Base-by-base conservation (phyloP, 1,284 basidiomycete genomes). In the Inonotus obliquus region DNA sequence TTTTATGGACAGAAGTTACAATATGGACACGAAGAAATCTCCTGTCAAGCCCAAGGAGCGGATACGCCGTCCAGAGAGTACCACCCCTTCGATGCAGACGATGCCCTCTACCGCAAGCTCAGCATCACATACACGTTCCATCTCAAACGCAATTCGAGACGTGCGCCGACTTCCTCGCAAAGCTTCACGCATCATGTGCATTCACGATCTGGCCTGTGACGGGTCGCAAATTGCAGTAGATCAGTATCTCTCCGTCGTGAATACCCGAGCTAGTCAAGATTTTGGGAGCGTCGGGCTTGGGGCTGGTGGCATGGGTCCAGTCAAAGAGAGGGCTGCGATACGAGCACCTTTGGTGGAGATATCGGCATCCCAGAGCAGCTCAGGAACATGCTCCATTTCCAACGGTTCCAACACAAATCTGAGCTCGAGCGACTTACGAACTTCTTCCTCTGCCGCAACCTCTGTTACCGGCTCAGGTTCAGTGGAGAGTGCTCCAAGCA, bases 181-280 rank as follows among this genome's bases (percentile, higher is more conserved):
- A 29, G 56, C 56, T 13, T 58, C 56, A 9, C 56, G 56, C 32
- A 44, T 58, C 32, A 32, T 58, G 38, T 58, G 56, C 21, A 32
- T 58, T 9, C 29, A 7, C 5, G 56, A 49, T 49, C 56, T 32
- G 3, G 19, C 27, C 11, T 29, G 27, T 29, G 39, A 41, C 41
- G 23, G 17, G n/a, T 27, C 27, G 6, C 35, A 44, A 2, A 21
- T 1, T n/a, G 11, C 54, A 5, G 35, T 1, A 35, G 54, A 38
- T 25, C 7, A 11, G 21, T 38, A 37, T 21, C 37, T 19, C 25
- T 21, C 37, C 19, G 27, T 19, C n/a, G 38, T n/a, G 17, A 9
- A 44, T 1, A n/a, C n/a, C n/a, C n/a, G n/a, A n/a, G n/a, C 13
- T 44, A 44, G 7, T 17, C 17, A n/a, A 6, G 41, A 14, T 7